Evolutionary conservation across 2,329 filamentous ascomycete species (phyloP).

Genomic region (Botrytis deweyae): DNA sequence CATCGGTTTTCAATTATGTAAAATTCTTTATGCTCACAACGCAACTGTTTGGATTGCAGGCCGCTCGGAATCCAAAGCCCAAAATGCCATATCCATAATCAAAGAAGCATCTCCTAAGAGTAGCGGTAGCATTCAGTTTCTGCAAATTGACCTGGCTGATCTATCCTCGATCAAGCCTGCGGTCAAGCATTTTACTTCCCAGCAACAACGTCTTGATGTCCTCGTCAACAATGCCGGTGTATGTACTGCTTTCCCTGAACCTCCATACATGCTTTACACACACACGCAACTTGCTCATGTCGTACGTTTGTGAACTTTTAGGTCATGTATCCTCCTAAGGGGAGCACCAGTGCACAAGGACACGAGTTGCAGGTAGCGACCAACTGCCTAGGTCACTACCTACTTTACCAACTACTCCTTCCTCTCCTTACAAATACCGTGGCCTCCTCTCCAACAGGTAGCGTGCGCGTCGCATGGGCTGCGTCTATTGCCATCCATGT

Average conservation of each 20-base stretch:
- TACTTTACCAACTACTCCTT: slow-evolving; percentile 41
- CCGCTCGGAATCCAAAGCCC: background rate
- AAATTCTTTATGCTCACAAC: background rate
- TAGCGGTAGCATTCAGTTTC: background rate
- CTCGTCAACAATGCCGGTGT: slow-evolving; percentile 12
- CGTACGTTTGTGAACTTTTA: background rate
- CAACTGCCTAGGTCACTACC: slow-evolving; percentile 42
- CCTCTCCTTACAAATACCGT: slow-evolving; percentile 24
- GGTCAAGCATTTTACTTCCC: background rate
- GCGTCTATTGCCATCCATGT: slow-evolving; percentile 24
- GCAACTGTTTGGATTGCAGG: slow-evolving; percentile 4
- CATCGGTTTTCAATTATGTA: background rate
- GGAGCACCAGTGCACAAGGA: slow-evolving; percentile 36
- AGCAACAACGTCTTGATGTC: slow-evolving; percentile 12
- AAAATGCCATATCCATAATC: background rate
- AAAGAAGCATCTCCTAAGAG: background rate
- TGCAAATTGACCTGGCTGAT: background rate
- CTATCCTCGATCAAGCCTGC: background rate
- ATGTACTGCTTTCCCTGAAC: background rate
- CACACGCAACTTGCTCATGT: no score
- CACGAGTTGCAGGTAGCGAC: slow-evolving; percentile 34
- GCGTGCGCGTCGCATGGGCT: background rate
- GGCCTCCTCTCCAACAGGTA: no score
- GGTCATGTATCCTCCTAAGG: slow-evolving; percentile 39
- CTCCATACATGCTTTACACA: background rate